These are phyloP conservation scores for Collybia nuda DNA, from an alignment of 768 basidiomycete genomes.

Conservation along the genomic window DNA sequence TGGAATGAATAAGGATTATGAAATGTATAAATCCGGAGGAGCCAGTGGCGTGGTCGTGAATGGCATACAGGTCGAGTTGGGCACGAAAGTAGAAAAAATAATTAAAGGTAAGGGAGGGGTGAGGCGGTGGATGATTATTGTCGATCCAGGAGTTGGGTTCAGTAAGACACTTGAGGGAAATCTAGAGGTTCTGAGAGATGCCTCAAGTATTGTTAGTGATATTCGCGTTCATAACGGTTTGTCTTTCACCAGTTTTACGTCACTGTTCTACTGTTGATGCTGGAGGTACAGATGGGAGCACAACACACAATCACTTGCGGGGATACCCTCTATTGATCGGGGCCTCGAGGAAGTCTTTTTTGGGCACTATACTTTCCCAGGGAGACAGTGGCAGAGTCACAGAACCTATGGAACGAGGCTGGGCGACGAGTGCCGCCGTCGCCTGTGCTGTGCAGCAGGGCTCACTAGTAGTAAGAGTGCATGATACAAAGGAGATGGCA, in stretches of 20 bases:
- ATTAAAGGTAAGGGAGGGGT: conserved; percentile 72
- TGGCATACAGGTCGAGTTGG: conserved; percentile 73
- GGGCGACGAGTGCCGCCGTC: conserved; percentile 79
- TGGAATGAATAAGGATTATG: conserved; percentile 68
- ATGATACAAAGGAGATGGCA: conserved; percentile 70
- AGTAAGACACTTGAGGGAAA: conserved; percentile 84
- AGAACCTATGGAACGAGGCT: conserved; percentile 63
- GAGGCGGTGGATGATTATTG: conserved; percentile 83
- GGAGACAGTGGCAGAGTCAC: conserved; percentile 54
- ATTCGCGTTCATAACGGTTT: not conserved
- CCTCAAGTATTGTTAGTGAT: conserved; percentile 45
- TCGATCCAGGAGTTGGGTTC: conserved; percentile 94
- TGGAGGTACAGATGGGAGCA: conserved; percentile 1
- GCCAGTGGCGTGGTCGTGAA: conserved; percentile 50
- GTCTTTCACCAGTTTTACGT: too few species aligned
- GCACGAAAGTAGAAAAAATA: conserved; percentile 60
- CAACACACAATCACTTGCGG: conserved; percentile 45
- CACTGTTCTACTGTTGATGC: too few species aligned
- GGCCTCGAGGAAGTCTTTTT: conserved; percentile 80
- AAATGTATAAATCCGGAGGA: conserved; percentile 39
- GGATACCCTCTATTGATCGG: conserved; percentile 75
- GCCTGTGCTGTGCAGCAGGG: conserved; percentile 75
- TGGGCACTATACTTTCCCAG: conserved; percentile 62
- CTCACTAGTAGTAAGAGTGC: conserved; percentile 75
- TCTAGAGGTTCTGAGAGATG: conserved; percentile 59